These are phyloP conservation scores for Aureobasidium sp. DNA, from an alignment of 2,329 filamentous ascomycete genomes.

Conservation along the genomic window DNA sequence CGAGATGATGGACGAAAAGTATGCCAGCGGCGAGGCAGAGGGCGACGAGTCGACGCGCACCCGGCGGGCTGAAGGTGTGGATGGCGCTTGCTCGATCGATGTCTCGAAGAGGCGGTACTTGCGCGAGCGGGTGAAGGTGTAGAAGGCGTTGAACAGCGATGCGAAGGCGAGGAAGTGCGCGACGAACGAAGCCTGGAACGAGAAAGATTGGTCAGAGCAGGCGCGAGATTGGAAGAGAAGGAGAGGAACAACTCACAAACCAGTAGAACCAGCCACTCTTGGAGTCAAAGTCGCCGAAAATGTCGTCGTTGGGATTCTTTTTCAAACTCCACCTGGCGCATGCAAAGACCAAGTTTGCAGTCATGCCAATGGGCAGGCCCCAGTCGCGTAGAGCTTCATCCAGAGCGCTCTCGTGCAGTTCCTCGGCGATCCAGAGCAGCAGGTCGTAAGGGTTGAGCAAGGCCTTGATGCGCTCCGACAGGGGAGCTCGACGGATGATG, in stretches of 20 bases:
- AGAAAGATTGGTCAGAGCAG: neutral
- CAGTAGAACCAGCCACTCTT: slow-evolving; percentile 59
- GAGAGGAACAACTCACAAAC: slow-evolving; percentile 41
- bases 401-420: slow-evolving; percentile 85
- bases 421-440: slow-evolving; percentile 81
- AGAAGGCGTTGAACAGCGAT: slow-evolving; percentile 68
- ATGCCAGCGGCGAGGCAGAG: slow-evolving; percentile 67
- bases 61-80: slow-evolving; percentile 77
- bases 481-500: slow-evolving; percentile 71
- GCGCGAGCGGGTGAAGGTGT: slow-evolving; percentile 71
- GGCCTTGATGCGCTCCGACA: slow-evolving; percentile 69
- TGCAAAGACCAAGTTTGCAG: slow-evolving; percentile 69
- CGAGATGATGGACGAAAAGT: slow-evolving; percentile 59
- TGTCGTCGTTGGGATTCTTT: slow-evolving; percentile 54
- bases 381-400: slow-evolving; percentile 66
- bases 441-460: slow-evolving; percentile 83
- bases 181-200: slow-evolving; percentile 43
- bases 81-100: slow-evolving; percentile 63
- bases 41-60: slow-evolving; percentile 84
- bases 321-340: slow-evolving; percentile 48
- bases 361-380: slow-evolving; percentile 65
- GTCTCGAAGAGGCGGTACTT: slow-evolving; percentile 88
- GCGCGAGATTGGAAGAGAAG: neutral
- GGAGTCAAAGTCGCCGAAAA: slow-evolving; percentile 54
- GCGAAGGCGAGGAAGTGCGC: slow-evolving; percentile 60